Evolutionary conservation across 2,329 filamentous ascomycete genomes (phyloP).

Genomic region (Aspergillus felis): DNA sequence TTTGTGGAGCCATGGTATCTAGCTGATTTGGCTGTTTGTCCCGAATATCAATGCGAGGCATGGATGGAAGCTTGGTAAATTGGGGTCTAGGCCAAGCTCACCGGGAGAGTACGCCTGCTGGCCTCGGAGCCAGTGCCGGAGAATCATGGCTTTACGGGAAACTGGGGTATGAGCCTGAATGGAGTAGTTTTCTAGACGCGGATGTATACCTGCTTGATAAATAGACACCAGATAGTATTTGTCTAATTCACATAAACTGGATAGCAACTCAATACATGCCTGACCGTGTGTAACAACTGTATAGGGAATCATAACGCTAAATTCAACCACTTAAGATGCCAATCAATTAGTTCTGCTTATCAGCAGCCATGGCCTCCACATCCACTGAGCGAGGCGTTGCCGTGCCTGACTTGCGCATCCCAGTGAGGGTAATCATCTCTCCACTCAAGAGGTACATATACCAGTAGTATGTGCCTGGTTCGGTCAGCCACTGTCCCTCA

Average conservation of each 20-base stretch:
- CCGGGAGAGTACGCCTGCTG: too few species aligned
- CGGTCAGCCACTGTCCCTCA: not conserved
- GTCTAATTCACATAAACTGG: too few species aligned
- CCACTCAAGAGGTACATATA: slow-evolving; percentile 41
- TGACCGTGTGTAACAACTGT: not conserved
- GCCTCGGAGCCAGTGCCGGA: too few species aligned
- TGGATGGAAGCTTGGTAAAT: too few species aligned
- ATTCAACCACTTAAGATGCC: not conserved
- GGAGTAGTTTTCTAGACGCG: not conserved
- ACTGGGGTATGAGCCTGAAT: too few species aligned
- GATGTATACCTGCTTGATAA: not conserved
- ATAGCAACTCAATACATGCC: too few species aligned
- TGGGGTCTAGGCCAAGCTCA: too few species aligned
- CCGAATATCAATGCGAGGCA: too few species aligned
- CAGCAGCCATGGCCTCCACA: not conserved
- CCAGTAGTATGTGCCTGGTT: slow-evolving; percentile 43
- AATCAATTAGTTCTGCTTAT: not conserved
- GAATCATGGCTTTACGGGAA: too few species aligned
- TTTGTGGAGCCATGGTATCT: too few species aligned
- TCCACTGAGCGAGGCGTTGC: not conserved
- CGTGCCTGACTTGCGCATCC: slow-evolving; percentile 2
- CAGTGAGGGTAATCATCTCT: slow-evolving; percentile 14
- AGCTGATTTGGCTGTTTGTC: too few species aligned
- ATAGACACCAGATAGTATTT: too few species aligned
- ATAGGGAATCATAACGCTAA: not conserved